Percentiles rank a stretch among this genome's conserved stretches.
Evolutionary conservation across 2,329 filamentous ascomycete species (phyloP).

Genomic region (Cladosporium phlei): DNA sequence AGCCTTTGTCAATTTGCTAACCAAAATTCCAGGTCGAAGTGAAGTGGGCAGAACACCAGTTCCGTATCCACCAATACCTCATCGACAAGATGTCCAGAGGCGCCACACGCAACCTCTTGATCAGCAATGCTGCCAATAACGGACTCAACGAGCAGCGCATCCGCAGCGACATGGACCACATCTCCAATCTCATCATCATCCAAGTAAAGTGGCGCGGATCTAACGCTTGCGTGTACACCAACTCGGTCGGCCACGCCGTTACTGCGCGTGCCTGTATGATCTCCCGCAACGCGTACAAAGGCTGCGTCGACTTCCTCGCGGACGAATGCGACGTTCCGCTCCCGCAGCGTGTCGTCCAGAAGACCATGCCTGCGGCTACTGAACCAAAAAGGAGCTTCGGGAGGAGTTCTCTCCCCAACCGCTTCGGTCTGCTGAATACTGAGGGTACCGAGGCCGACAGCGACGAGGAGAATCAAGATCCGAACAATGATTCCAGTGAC

Average conservation of each 20-base stretch:
- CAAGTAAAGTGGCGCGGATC: slow-evolving; percentile 55
- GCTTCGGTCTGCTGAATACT: slow-evolving; percentile 51
- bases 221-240: slow-evolving; percentile 66
- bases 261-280: slow-evolving; percentile 77
- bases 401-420: slow-evolving; percentile 48
- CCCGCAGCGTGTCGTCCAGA: slow-evolving; percentile 27
- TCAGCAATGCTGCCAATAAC: slow-evolving; percentile 51
- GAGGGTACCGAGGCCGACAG: slow-evolving; percentile 5
- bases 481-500: neutral
- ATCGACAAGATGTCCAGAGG: slow-evolving; percentile 60
- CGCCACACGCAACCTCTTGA: slow-evolving; percentile 68
- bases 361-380: slow-evolving; percentile 25
- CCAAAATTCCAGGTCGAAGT: slow-evolving; percentile 55
- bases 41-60: slow-evolving; percentile 68
- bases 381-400: slow-evolving; percentile 33
- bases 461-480: slow-evolving; percentile 8
- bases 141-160: slow-evolving; percentile 59
- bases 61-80: slow-evolving; percentile 59
- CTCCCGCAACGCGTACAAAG: slow-evolving; percentile 61
- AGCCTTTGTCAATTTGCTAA: too few species aligned
- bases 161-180: slow-evolving; percentile 72
- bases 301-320: slow-evolving; percentile 63
- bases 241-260: slow-evolving; percentile 70
- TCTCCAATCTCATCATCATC: slow-evolving; percentile 71
- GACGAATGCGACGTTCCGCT: slow-evolving; percentile 68